Evolutionary conservation across 148 eudicot species (phyloP).

Genomic region (Rhododendron mucronatum): DNA sequence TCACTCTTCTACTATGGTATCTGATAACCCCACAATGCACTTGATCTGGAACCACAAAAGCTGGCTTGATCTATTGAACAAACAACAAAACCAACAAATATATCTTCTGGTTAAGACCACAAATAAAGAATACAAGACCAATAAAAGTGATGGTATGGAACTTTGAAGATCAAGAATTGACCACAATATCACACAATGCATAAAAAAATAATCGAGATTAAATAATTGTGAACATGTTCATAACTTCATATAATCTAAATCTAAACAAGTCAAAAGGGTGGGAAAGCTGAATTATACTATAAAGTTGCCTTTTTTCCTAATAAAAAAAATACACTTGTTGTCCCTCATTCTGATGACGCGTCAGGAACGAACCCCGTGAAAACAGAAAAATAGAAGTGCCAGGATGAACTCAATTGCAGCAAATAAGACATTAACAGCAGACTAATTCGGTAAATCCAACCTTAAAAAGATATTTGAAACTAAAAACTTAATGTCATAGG

Average conservation of each 20-base stretch:
- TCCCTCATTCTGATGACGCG: not conserved
- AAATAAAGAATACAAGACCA: not conserved
- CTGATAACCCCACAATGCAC: conserved; percentile 82
- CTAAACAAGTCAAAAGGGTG: not conserved
- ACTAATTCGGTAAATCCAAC: not conserved
- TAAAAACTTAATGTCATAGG: not conserved
- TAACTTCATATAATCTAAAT: not conserved
- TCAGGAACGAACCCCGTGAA: not conserved
- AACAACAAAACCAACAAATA: not conserved
- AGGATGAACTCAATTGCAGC: not conserved
- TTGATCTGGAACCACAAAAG: conserved; percentile 68
- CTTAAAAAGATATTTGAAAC: not conserved
- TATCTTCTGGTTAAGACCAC: not conserved
- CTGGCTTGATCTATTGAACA: conserved; percentile 64
- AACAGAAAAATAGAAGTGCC: not conserved
- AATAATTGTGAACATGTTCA: not conserved
- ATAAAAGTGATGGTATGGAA: not conserved
- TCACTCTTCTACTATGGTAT: conserved; percentile 90
- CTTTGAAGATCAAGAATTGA: conserved; percentile 1
- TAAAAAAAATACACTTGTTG: not conserved
- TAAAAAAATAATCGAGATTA: not conserved
- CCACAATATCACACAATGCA: not conserved
- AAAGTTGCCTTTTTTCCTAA: not conserved
- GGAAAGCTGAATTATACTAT: not conserved
- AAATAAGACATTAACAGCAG: not conserved